Percentiles rank a stretch among this genome's conserved stretches.
Conservation (phyloP, 2,329 filamentous ascomycete genomes). For the Daldinia sp. region DNA sequence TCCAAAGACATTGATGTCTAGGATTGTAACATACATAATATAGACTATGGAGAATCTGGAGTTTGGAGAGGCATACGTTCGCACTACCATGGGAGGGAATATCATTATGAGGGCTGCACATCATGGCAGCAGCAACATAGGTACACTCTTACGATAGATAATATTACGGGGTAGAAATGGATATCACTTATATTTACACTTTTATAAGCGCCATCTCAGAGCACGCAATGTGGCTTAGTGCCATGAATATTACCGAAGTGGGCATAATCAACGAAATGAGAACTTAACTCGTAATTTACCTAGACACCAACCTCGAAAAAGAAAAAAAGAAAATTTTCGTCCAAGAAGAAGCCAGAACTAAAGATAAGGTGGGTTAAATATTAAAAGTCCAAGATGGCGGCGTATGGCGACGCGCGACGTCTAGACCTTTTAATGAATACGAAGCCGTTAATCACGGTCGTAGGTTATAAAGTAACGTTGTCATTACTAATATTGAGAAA, state of each 20-base stretch:
- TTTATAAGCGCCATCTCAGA: slow-evolving; percentile 8
- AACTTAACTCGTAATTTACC: slow-evolving; percentile 5
- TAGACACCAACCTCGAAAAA: not conserved
- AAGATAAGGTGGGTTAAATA: not conserved
- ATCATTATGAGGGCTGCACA: slow-evolving; percentile 13
- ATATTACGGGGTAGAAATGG: slow-evolving; percentile 5
- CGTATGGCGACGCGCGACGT: not conserved
- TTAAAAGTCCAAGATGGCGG: not conserved
- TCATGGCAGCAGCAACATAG: slow-evolving; percentile 16
- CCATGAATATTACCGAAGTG: not conserved
- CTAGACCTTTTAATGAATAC: not conserved
- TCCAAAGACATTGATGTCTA: slow-evolving; percentile 43
- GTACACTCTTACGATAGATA: slow-evolving; percentile 17
- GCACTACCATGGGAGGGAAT: slow-evolving; percentile 25
- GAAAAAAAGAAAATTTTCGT: not conserved
- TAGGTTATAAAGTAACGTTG: not conserved
- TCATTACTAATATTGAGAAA: not conserved
- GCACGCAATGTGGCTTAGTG: slow-evolving; percentile 4
- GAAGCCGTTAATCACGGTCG: not conserved
- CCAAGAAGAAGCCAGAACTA: not conserved
- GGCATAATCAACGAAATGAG: not conserved
- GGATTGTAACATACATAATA: slow-evolving; percentile 12
- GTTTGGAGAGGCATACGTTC: slow-evolving; percentile 33
- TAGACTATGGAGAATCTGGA: slow-evolving; percentile 28
- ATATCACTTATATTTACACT: slow-evolving; percentile 18